phyloP scores from a whole-genome alignment of 1,139 yeast genomes.

The Hanseniaspora sp. region DNA sequence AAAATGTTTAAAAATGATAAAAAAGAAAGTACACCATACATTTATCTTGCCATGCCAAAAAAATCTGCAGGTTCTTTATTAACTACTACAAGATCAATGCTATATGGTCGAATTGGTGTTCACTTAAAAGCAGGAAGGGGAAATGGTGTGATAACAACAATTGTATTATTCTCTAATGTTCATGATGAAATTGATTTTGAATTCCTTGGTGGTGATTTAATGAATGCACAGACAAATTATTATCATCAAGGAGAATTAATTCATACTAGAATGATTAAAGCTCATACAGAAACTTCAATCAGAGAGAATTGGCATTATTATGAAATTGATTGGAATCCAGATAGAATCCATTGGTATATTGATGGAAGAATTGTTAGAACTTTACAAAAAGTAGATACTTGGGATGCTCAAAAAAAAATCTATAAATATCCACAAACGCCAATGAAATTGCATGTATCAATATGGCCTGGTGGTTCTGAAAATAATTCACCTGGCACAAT shows the following conservation, averaged over 20 bases:
- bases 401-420: constrained; percentile 25
- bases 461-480: constrained; percentile 87
- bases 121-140: constrained; percentile 27
- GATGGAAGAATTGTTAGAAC: constrained; percentile 64
- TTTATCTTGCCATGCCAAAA: constrained; percentile 27
- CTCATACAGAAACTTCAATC: constrained; percentile 38
- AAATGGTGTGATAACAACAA: constrained; percentile 72
- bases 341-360: constrained; percentile 57
- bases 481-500: constrained; percentile 62
- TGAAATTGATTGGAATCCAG: constrained; percentile 74
- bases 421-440: constrained; percentile 82
- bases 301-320: constrained; percentile 63
- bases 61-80: constrained; percentile 26
- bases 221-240: constrained; percentile 61
- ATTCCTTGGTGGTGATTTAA: constrained; percentile 63
- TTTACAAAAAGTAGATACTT: constrained; percentile 55
- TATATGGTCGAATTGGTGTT: constrained; percentile 27
- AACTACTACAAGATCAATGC: constrained; percentile 25
- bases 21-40: constrained; percentile 18
- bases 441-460: constrained; percentile 66
- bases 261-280: constrained; percentile 42
- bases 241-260: constrained; percentile 65
- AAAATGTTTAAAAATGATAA: constrained; percentile 18
- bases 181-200: constrained; percentile 90
- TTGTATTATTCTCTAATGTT: constrained; percentile 71